Evolutionary conservation across 345 rosid genomes (phyloP).

Genomic region (Lenwebbia sp.): DNA sequence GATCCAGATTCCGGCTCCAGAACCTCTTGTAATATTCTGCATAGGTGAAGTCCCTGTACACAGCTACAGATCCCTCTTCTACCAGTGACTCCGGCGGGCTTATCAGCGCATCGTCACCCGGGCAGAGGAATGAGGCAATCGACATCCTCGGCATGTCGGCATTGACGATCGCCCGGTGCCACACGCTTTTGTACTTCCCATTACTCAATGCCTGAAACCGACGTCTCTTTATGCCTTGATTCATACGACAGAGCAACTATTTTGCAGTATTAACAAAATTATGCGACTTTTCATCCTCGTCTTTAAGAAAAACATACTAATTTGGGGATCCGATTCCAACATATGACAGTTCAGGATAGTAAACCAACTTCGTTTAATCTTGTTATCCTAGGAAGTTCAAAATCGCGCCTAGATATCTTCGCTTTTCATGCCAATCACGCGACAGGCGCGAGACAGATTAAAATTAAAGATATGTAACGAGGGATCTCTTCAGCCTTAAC

Average conservation of each 20-base stretch:
- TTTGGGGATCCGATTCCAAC: background rate
- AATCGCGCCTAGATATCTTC: background rate
- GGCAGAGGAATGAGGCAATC: conserved; percentile 71
- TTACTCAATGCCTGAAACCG: conserved; percentile 63
- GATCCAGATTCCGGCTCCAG: conserved; percentile 84
- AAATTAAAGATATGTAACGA: background rate
- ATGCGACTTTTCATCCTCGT: background rate
- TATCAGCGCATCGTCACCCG: conserved; percentile 49
- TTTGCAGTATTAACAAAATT: background rate
- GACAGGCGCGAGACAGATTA: background rate
- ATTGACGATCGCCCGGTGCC: conserved; percentile 82
- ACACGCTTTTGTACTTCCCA: conserved; percentile 77
- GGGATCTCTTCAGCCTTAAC: too few relatives aligned
- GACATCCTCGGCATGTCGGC: conserved; percentile 54
- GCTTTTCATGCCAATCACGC: background rate
- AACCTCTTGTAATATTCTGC: conserved; percentile 77
- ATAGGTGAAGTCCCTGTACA: conserved; percentile 72
- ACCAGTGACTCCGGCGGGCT: conserved; percentile 42
- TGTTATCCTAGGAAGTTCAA: background rate
- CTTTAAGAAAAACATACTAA: background rate
- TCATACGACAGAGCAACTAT: background rate
- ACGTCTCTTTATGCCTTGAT: background rate
- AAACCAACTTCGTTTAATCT: background rate
- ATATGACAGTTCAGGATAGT: background rate
- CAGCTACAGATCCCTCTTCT: conserved; percentile 25